Percentiles rank a stretch among this genome's conserved stretches.
These are phyloP conservation scores for Stenogyne calaminthoides DNA, from an alignment of 305 asterid genomes.

Conservation along the genomic window DNA sequence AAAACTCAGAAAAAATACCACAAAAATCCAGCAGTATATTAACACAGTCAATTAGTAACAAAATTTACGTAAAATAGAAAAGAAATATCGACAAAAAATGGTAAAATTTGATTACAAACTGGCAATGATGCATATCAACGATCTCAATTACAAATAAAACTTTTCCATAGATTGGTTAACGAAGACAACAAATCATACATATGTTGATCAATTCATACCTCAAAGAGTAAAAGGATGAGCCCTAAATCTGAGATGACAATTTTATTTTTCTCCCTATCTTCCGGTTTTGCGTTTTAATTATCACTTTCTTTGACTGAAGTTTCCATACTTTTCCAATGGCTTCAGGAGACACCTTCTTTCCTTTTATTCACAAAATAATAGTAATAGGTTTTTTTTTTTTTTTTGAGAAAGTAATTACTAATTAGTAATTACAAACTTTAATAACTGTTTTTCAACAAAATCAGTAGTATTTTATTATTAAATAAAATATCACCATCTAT, in stretches of 20 bases:
- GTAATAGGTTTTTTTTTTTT: too few relatives aligned
- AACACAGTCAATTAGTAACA: background rate
- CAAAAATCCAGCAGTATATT: background rate
- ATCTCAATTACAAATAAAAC: background rate
- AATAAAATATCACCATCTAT: too few relatives aligned
- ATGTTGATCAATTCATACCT: slow-evolving; percentile 24
- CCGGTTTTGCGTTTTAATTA: background rate
- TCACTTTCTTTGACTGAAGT: slow-evolving; percentile 8
- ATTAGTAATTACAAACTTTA: too few relatives aligned
- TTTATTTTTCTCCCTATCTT: background rate
- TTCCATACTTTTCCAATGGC: slow-evolving; percentile 20
- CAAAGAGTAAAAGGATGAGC: slow-evolving; percentile 8
- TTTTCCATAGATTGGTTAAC: background rate
- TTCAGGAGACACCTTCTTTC: background rate
- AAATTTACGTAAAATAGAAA: background rate
- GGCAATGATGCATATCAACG: background rate
- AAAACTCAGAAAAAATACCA: background rate
- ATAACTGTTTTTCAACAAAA: too few relatives aligned
- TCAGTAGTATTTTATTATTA: too few relatives aligned
- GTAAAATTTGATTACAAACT: background rate
- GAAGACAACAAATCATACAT: slow-evolving; percentile 1
- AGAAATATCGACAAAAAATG: background rate
- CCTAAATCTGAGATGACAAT: slow-evolving; percentile 11
- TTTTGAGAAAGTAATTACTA: too few relatives aligned
- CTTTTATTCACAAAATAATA: too few relatives aligned